A percentile compares a stretch with the other conserved stretches of the same genome.
phyloP scores from a whole-genome alignment of 1,139 yeast species.

The Pneumocystis wakefieldiae region DNA sequence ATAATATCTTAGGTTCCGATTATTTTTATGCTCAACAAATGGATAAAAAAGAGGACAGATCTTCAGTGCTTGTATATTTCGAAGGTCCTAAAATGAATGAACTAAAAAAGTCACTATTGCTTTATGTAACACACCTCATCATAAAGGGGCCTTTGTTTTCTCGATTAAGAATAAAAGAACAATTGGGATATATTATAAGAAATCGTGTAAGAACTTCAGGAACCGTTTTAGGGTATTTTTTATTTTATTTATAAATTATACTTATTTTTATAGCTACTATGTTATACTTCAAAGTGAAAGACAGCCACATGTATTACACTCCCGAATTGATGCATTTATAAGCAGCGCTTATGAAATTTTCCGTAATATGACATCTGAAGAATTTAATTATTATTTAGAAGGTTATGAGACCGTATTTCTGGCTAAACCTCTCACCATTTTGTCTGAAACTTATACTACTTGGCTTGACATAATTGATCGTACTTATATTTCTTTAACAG shows the following conservation, averaged over 20 bases:
- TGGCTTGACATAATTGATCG: too few relatives aligned
- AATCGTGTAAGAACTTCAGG: conserved; percentile 56
- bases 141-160: conserved; percentile 79
- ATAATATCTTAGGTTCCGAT: background rate
- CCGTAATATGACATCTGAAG: too few relatives aligned
- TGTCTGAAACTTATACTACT: too few relatives aligned
- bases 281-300: conserved; percentile 79
- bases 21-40: conserved; percentile 29
- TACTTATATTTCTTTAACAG: too few relatives aligned
- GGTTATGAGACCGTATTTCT: too few relatives aligned
- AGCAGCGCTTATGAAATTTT: conserved; percentile 24
- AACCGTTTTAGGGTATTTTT: conserved; percentile 61
- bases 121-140: conserved; percentile 57
- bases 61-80: conserved; percentile 65
- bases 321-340: conserved; percentile 59
- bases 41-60: conserved; percentile 53
- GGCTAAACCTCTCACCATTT: too few relatives aligned
- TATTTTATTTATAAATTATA: background rate
- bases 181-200: conserved; percentile 78
- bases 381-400: too few relatives aligned
- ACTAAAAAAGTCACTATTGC: conserved; percentile 25
- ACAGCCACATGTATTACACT: conserved; percentile 58
- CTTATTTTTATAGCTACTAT: background rate
- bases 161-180: conserved; percentile 82
- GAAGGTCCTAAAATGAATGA: conserved; percentile 45